Evolutionary conservation across 2,329 filamentous ascomycete species (phyloP), one percentile per base, ranked within the genome.

Genomic region (Rugonectria rugulosa): DNA sequence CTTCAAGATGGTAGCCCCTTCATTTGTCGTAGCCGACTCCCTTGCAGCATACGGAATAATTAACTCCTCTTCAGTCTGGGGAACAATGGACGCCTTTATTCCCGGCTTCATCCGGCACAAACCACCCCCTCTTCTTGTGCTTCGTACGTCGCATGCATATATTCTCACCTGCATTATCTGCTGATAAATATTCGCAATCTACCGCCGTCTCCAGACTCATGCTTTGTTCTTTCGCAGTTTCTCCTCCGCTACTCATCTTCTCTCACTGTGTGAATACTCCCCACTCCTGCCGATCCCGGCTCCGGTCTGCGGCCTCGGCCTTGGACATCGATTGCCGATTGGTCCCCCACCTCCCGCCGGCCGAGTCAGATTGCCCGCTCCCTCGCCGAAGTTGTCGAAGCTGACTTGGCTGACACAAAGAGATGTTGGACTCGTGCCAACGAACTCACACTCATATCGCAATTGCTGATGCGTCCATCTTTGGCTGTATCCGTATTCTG

Each of bases 231-330:
- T 29, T 29, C 7, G 7, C 12, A 7, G 7, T 29, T 29, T 38
- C 36, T 38, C 12, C 37, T 24, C 32, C 32, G n/a, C n/a, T n/a
- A n/a, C n/a, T n/a, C n/a, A n/a, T n/a, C n/a, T n/a, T n/a, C n/a
- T n/a, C n/a, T n/a, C n/a, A n/a, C n/a, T n/a, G n/a, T n/a, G n/a
- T n/a, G n/a, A n/a, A 27, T 36, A n/a, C 38, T 37, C 38, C 47
- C 47, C 48, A 43, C 48, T 20, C 31, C 44, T 51, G 48, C 48
- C 48, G 40, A 43, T 19, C 48, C 48, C 48, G 48, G 48, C 40
- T 36, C 48, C 48, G 40, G 48, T 23, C 41, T 9, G 40, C 31
- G 26, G 24, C 14, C 29, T 49, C 31, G 29, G 48, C 11, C 38
- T 32, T 23, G 12, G 26, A 27, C 17, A 24, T 24, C 12, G 37